These are phyloP conservation scores for Tetratostichococcus sp. DNA, from an alignment of 139 green algal genomes.

Conservation along the genomic window DNA sequence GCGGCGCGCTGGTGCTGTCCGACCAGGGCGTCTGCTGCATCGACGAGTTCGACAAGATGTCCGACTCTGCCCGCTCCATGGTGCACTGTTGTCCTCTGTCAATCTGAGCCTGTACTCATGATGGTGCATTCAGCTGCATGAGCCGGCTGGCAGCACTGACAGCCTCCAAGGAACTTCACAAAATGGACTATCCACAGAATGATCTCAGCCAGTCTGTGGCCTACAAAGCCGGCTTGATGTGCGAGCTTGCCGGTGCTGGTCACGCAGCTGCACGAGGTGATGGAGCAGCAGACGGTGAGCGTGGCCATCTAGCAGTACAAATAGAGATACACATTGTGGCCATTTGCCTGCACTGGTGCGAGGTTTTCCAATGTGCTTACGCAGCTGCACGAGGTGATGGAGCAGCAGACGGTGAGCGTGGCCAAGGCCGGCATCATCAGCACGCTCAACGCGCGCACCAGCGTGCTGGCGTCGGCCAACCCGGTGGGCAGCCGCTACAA, in stretches of 20 bases:
- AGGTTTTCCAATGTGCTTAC: too few species aligned
- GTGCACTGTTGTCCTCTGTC: conserved; percentile 30
- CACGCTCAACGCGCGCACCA: conserved; percentile 94
- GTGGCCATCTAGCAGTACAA: too few species aligned
- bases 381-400: conserved; percentile 93
- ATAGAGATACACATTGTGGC: too few species aligned
- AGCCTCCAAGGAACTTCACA: too few species aligned
- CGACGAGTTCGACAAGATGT: conserved; percentile 99
- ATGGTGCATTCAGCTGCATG: too few species aligned
- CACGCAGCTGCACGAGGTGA: conserved; percentile 65
- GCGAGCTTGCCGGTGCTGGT: too few species aligned
- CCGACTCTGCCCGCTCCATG: conserved; percentile 85
- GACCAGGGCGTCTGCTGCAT: conserved; percentile 97
- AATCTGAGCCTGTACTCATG: too few species aligned
- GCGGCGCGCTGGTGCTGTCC: conserved; percentile 89
- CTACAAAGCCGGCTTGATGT: too few species aligned
- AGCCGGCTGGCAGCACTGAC: too few species aligned
- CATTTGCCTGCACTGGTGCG: too few species aligned
- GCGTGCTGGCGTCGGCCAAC: conserved; percentile 74
- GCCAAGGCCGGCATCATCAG: conserved; percentile 98
- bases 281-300: conserved; percentile 99
- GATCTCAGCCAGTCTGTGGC: neutral
- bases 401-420: conserved; percentile 97
- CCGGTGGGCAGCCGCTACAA: conserved; percentile 82
- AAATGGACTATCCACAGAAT: too few species aligned